phyloP scores from a whole-genome alignment of 768 basidiomycete species.

The Symmetrospora coprosmae region DNA sequence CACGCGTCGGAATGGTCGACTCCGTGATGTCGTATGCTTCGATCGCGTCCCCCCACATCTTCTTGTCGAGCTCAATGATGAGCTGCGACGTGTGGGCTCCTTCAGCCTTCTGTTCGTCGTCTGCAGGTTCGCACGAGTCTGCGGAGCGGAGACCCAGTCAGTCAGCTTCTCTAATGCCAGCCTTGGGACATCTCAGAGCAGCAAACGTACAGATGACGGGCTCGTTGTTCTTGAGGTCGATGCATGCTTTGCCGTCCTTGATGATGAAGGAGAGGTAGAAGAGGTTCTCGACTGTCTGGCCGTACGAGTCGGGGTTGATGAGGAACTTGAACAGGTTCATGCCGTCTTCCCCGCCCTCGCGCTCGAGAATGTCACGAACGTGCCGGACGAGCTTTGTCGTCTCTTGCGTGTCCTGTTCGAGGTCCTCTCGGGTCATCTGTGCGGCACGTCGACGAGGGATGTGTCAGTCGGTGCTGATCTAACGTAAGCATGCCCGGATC shows the following conservation, averaged over 20 bases:
- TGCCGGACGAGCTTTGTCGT: constrained; percentile 69
- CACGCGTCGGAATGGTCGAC: constrained; percentile 60
- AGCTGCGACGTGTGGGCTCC: constrained; percentile 66
- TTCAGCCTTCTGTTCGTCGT: constrained; percentile 49
- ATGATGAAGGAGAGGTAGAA: constrained; percentile 86
- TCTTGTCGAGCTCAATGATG: constrained; percentile 81
- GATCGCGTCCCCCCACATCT: constrained; percentile 83
- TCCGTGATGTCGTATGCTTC: constrained; percentile 67
- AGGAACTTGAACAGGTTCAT: constrained; percentile 77
- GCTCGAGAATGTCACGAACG: constrained; percentile 51
- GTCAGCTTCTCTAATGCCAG: not conserved
- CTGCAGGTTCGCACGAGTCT: constrained; percentile 53
- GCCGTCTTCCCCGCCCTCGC: constrained; percentile 37
- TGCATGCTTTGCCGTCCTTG: constrained; percentile 31
- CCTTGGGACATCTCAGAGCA: not conserved
- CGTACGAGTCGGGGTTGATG: constrained; percentile 76
- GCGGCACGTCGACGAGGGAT: no score
- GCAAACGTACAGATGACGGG: constrained; percentile 24
- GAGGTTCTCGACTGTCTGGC: constrained; percentile 88
- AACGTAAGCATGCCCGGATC: no score
- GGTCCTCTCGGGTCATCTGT: constrained; percentile 59
- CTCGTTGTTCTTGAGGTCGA: constrained; percentile 46
- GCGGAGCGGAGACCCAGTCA: not conserved
- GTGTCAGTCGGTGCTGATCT: no score
- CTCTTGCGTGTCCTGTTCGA: constrained; percentile 68